These are phyloP conservation scores for Turnera subulata DNA, from an alignment of 345 rosid species.

Conservation along the genomic window DNA sequence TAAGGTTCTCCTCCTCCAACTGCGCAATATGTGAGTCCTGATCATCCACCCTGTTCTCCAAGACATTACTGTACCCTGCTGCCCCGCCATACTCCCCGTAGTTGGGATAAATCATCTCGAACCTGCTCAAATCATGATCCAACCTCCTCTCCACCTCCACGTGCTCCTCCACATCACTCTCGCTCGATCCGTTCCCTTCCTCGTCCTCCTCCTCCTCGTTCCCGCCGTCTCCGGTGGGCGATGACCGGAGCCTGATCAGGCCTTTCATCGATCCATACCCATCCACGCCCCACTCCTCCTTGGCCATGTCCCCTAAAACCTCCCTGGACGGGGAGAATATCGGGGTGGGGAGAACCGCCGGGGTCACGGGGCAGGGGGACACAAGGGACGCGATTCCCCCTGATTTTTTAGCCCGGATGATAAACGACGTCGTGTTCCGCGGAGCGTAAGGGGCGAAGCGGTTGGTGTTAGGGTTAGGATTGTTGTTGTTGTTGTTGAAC, in stretches of 20 bases:
- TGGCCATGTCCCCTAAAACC: slow-evolving; percentile 89
- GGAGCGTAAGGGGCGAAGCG: slow-evolving; percentile 93
- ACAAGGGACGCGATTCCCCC: slow-evolving; percentile 93
- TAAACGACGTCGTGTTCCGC: slow-evolving; percentile 78
- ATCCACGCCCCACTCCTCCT: slow-evolving; percentile 98
- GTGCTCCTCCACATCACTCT: slow-evolving; percentile 97
- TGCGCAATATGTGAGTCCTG: slow-evolving; percentile 90
- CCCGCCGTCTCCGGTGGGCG: slow-evolving; percentile 43
- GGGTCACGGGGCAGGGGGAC: slow-evolving; percentile 93
- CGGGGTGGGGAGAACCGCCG: slow-evolving; percentile 80
- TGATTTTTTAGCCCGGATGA: slow-evolving; percentile 80
- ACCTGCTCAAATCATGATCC: slow-evolving; percentile 95
- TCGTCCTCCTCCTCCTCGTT: slow-evolving; percentile 88
- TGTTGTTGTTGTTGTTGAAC: slow-evolving; percentile 35
- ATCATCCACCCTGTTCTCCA: slow-evolving; percentile 95
- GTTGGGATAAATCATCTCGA: slow-evolving; percentile 92
- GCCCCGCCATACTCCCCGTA: slow-evolving; percentile 33
- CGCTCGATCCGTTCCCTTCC: slow-evolving; percentile 78
- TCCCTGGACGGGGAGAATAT: slow-evolving; percentile 81
- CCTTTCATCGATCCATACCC: slow-evolving; percentile 99
- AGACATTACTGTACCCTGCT: slow-evolving; percentile 55
- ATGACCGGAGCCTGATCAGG: slow-evolving; percentile 73
- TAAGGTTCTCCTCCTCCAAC: slow-evolving; percentile 90
- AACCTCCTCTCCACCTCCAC: slow-evolving; percentile 88
- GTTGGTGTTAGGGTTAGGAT: too few species aligned